Evolutionary conservation across 176 grass and related monocot species (phyloP), one percentile per base, ranked within the genome.

Genomic region (Musa troglodytarum): DNA sequence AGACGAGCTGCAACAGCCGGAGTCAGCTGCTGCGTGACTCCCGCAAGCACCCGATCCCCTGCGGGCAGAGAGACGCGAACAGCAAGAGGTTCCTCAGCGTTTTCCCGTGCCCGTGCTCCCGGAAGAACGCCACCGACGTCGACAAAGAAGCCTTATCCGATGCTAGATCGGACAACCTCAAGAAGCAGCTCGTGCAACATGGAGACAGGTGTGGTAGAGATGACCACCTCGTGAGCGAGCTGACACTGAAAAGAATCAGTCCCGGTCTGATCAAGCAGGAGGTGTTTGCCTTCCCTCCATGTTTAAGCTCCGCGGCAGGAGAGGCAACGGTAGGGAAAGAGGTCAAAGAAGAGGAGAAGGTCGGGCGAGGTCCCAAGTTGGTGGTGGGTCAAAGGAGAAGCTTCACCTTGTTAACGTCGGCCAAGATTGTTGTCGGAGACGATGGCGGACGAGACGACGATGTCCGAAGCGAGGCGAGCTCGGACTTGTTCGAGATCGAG

Each of bases 401-500:
- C 19, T 52, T 13, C 63, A 11, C 11, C 63, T 13, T 10, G 1
- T 3, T 53, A 72, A 11, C n/a, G 9, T 13, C 69, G 15, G 9
- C 3, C 49, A 34, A 49, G 16, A 1, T n/a, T 49, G 54, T 12
- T 50, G 63, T 50, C 4, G 3, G 21, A 0, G 26, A 49, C 19
- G 64, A 49, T 10, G 75, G 75, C 58, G 56, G 29, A 12, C 17
- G 34, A 52, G 50, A 77, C 11, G 75, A 83, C 1, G 77, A 79
- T 9, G 28, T 81, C 5, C 59, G 73, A 0, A 99, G 95, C 68
- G 88, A 99, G 65, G 85, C 88, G 76, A 99, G 95, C 67, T 99
- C 95, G 10, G 90, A 99, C 79, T 76, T 99, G 88, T 99, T 99
- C 81, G 95, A 99, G 87, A 93, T 99, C 74, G 92, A 87, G 83